Evolutionary conservation across 768 basidiomycete genomes (phyloP), one percentile per base, ranked within the genome.

Genomic region (Boletus eberwhitei): DNA sequence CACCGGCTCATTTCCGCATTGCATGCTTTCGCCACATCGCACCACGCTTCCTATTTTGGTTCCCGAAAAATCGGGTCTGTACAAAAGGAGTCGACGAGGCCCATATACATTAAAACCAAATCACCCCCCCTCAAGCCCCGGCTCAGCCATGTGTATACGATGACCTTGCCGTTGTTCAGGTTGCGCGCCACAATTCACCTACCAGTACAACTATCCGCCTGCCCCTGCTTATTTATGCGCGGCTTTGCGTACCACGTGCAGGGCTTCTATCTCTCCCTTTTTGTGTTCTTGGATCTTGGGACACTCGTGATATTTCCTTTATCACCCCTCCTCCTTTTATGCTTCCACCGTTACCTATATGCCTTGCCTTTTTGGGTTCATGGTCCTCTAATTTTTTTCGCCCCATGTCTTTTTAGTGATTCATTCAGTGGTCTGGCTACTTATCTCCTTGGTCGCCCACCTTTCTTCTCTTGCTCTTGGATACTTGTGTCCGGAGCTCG

Each of bases 211-310:
- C 60, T 68, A 59, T 60, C 52, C 55, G 47, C 43, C 56, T 48
- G 24, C 51, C 58, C 57, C 58, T 70, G 69, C 67, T 69, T 72
- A 73, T 69, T 70, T 69, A 67, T 68, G 59, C 61, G 60, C 58
- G 53, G 50, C 64, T 59, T 59, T 58, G 60, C 59, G 59, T 59
- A 53, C 55, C 50, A 53, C 53, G 54, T 58, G 50, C 57, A 59
- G 58, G 61, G 58, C 48, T 64, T 63, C 53, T 64, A 68, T 73
- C 65, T 69, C 53, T 61, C 50, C 55, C 54, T 52, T 55, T 53
- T 57, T 71, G 71, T 75, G 70, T 72, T 76, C 68, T 75, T 74
- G 77, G 70, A 72, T 78, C 68, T 64, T 70, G 73, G 70, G 70
- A 72, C 69, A 58, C 29, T 54, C 50, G 60, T 60, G 57, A 60